Evolutionary conservation across 768 basidiomycete species (phyloP).

Genomic region (Leucocoprinus leucothites): DNA sequence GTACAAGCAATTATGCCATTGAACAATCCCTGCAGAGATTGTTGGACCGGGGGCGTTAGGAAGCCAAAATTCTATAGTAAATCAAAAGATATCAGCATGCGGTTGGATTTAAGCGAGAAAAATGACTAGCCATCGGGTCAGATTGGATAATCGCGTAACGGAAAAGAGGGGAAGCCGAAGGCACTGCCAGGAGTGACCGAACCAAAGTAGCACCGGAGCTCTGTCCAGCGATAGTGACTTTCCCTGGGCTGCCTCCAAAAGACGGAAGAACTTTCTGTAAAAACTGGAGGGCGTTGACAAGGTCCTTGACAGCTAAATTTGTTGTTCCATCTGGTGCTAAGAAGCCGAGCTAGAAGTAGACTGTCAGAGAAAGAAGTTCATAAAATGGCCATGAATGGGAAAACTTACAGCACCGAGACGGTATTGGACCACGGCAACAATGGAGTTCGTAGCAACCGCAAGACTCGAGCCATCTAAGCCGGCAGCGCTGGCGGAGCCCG

Average conservation of each 20-base stretch:
- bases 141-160: constrained; percentile 79
- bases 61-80: constrained; percentile 68
- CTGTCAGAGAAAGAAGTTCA: constrained; percentile 4
- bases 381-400: constrained; percentile 12
- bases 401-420: constrained; percentile 73
- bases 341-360: constrained; percentile 58
- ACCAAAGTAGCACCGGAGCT: constrained; percentile 79
- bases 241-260: constrained; percentile 63
- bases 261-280: constrained; percentile 52
- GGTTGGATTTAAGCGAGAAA: neutral
- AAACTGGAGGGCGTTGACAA: constrained; percentile 64
- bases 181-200: constrained; percentile 69
- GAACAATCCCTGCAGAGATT: constrained; percentile 50
- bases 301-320: constrained; percentile 70
- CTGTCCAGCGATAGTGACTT: constrained; percentile 80
- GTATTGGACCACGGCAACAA: constrained; percentile 83
- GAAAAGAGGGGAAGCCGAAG: constrained; percentile 71
- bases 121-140: constrained; percentile 72
- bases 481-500: constrained; percentile 66
- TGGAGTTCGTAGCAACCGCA: constrained; percentile 65
- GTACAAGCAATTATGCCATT: constrained; percentile 45
- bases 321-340: constrained; percentile 66
- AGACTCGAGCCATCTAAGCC: constrained; percentile 78
- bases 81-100: neutral
- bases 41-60: constrained; percentile 50